Conservation (phyloP, 179 eudicot species). For the Spinacia oleracea region DNA sequence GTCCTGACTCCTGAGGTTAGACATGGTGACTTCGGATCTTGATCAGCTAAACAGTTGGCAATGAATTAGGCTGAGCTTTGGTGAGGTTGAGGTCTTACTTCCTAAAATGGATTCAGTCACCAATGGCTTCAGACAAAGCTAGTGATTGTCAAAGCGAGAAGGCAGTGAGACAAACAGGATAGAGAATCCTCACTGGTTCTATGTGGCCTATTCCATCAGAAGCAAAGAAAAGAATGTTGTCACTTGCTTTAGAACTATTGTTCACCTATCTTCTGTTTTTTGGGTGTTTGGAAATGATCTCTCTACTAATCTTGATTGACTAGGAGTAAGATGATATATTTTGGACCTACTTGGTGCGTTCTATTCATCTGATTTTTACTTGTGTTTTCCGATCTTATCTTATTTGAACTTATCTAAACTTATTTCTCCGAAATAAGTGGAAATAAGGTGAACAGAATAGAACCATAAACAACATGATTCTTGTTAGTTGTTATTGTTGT, state of each 20-base stretch:
- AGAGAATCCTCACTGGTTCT: background rate
- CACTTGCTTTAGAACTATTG: background rate
- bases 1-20: background rate
- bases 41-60: background rate
- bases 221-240: background rate
- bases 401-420: too few relatives aligned
- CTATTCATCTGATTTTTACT: too few relatives aligned
- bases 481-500: background rate
- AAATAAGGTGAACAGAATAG: too few relatives aligned
- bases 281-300: background rate
- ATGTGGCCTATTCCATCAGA: background rate
- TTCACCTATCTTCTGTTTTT: background rate
- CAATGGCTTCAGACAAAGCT: too few relatives aligned
- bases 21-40: background rate
- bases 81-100: background rate
- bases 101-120: background rate
- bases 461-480: background rate
- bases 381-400: too few relatives aligned
- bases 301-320: background rate
- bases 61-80: background rate
- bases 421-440: too few relatives aligned
- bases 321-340: background rate
- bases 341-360: background rate
- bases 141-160: background rate
- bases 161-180: background rate